These are phyloP conservation scores for Mycena alexandri DNA, from an alignment of 768 basidiomycete species.

Conservation along the genomic window DNA sequence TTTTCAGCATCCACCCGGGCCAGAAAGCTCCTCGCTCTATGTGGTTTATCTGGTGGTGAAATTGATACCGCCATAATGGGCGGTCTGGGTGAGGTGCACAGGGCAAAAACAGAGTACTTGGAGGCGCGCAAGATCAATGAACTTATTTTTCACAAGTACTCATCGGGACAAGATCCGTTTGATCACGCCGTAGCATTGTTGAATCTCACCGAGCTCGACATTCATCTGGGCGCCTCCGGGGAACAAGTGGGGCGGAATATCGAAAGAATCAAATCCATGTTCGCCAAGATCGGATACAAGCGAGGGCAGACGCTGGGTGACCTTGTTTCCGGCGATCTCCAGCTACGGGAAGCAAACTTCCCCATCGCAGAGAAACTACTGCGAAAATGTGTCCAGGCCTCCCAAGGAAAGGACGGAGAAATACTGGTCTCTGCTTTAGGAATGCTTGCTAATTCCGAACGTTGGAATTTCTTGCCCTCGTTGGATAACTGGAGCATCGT, in stretches of 20 bases:
- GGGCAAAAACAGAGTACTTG: not conserved
- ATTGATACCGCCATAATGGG: not conserved
- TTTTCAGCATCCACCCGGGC: not conserved
- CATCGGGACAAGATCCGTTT: not conserved
- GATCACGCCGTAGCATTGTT: not conserved
- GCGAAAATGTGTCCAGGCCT: not conserved
- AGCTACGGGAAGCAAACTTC: not conserved
- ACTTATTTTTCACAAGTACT: not conserved
- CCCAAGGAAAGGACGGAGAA: constrained; percentile 3
- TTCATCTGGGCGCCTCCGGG: not conserved
- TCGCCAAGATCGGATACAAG: too few species aligned
- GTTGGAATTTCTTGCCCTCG: not conserved
- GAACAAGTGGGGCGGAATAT: not conserved
- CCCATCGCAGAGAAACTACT: not conserved
- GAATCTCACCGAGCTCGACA: not conserved
- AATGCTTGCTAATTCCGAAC: not conserved
- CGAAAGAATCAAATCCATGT: too few species aligned
- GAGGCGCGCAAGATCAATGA: constrained; percentile 2
- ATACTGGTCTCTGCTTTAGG: not conserved
- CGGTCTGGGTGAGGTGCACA: not conserved
- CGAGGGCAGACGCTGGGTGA: too few species aligned
- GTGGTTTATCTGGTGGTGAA: not conserved
- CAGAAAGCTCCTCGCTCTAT: not conserved
- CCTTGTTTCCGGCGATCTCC: not conserved
- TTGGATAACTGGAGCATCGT: not conserved